Conservation (phyloP, 2,329 filamentous ascomycete species). For the Penicillium sumatraense region DNA sequence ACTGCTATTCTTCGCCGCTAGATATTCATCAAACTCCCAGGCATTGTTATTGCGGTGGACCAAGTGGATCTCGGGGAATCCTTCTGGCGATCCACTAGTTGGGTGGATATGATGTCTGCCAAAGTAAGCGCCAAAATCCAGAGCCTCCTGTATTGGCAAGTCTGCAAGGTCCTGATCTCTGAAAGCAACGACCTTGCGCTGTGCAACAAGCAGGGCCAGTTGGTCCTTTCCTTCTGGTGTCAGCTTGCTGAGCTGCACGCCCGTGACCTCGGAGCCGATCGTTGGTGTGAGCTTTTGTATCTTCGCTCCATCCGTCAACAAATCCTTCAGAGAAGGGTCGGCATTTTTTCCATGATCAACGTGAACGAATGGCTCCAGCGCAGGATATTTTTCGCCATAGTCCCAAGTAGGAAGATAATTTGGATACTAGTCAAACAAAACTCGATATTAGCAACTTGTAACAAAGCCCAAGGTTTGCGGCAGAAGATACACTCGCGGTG, state of each 20-base stretch:
- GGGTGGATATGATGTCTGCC: conserved; percentile 79
- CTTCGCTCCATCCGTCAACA: conserved; percentile 34
- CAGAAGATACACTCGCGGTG: conserved; percentile 26
- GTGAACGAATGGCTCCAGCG: conserved; percentile 48
- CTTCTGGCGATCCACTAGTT: conserved; percentile 71
- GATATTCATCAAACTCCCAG: conserved; percentile 62
- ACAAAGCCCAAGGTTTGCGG: not conserved
- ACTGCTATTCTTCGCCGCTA: conserved; percentile 71
- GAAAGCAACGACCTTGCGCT: conserved; percentile 38
- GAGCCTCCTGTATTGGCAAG: conserved; percentile 69
- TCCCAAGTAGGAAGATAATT: conserved; percentile 32
- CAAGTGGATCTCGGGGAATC: conserved; percentile 73
- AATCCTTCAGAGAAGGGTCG: conserved; percentile 49
- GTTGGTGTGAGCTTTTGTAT: conserved; percentile 36
- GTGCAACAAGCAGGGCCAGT: conserved; percentile 39
- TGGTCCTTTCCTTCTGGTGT: conserved; percentile 36
- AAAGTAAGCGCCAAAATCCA: conserved; percentile 73
- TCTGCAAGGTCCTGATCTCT: conserved; percentile 69
- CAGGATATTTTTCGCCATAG: conserved; percentile 38
- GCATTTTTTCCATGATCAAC: conserved; percentile 47
- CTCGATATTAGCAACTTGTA: not conserved
- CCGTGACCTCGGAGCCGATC: conserved; percentile 41
- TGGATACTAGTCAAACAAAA: conserved; percentile 22
- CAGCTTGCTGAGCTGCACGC: conserved; percentile 37
- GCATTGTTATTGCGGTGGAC: conserved; percentile 72